These are phyloP conservation scores for Vaccinium vitisidaea DNA, from an alignment of 148 eudicot genomes.

Conservation along the genomic window DNA sequence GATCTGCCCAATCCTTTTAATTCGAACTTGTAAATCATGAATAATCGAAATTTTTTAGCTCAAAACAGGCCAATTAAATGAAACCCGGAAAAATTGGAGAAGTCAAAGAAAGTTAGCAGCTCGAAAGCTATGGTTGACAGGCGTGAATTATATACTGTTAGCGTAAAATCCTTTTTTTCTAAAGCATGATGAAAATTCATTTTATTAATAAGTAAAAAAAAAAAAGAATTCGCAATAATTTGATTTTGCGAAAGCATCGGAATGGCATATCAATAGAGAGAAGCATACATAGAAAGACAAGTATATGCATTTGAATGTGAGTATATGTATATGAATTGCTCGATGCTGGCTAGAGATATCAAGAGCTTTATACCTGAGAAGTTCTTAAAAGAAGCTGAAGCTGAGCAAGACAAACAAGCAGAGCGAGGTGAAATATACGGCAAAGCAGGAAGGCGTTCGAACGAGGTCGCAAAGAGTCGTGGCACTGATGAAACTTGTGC, in stretches of 20 bases:
- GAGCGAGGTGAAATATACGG: constrained; percentile 39
- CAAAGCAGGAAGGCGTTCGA: constrained; percentile 29
- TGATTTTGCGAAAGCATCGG: background rate
- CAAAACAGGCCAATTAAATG: background rate
- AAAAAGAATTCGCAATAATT: background rate
- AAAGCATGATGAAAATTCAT: background rate
- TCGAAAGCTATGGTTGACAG: constrained; percentile 3
- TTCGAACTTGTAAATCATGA: background rate
- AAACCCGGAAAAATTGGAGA: background rate
- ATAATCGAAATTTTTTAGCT: background rate
- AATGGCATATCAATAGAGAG: background rate
- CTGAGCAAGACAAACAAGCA: constrained; percentile 20
- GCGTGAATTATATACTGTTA: background rate
- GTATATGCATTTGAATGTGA: background rate
- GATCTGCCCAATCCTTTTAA: background rate
- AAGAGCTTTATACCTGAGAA: constrained; percentile 39
- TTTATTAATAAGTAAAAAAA: background rate
- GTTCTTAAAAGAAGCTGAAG: constrained; percentile 21
- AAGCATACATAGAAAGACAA: background rate
- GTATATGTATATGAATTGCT: background rate
- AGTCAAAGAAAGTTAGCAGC: background rate
- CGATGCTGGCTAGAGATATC: background rate
- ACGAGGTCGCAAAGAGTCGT: constrained; percentile 24
- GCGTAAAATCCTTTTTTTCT: background rate
- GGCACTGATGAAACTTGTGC: constrained; percentile 39